Evolutionary conservation across 176 grass and related monocot species (phyloP).

Genomic region (Bonia amplexicaulis): DNA sequence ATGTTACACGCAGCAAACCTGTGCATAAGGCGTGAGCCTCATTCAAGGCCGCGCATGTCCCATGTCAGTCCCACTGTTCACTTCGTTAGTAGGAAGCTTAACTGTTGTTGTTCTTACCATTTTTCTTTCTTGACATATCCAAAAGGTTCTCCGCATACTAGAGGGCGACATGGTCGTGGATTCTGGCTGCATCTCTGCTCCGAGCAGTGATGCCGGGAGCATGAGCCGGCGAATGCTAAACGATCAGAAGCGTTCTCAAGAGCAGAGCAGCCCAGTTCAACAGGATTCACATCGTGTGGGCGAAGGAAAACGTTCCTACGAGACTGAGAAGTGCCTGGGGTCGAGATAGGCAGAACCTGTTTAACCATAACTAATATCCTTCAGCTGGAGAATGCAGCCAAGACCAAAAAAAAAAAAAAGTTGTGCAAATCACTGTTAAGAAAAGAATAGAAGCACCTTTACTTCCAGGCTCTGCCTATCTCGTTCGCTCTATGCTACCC

Average conservation of each 20-base stretch:
- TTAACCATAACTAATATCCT: constrained; percentile 17
- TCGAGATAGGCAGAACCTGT: constrained; percentile 41
- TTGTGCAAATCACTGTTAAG: too few species aligned
- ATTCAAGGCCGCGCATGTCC: constrained; percentile 77
- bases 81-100: neutral
- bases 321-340: constrained; percentile 39
- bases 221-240: constrained; percentile 49
- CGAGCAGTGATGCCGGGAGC: constrained; percentile 56
- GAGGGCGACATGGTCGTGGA: constrained; percentile 74
- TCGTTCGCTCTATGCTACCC: neutral
- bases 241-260: constrained; percentile 24
- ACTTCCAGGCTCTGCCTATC: too few species aligned
- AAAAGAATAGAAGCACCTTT: too few species aligned
- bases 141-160: constrained; percentile 79
- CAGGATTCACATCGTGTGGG: constrained; percentile 13
- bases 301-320: constrained; percentile 26
- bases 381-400: neutral
- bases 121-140: neutral
- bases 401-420: neutral
- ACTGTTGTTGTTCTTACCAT: neutral
- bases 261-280: constrained; percentile 27
- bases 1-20: constrained; percentile 89
- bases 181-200: constrained; percentile 45
- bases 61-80: constrained; percentile 29
- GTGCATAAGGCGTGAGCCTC: constrained; percentile 78